Percentiles rank a stretch among this genome's conserved stretches.
Evolutionary conservation across 176 grass and related monocot genomes (phyloP).

Genomic region (Oryza australiensis): DNA sequence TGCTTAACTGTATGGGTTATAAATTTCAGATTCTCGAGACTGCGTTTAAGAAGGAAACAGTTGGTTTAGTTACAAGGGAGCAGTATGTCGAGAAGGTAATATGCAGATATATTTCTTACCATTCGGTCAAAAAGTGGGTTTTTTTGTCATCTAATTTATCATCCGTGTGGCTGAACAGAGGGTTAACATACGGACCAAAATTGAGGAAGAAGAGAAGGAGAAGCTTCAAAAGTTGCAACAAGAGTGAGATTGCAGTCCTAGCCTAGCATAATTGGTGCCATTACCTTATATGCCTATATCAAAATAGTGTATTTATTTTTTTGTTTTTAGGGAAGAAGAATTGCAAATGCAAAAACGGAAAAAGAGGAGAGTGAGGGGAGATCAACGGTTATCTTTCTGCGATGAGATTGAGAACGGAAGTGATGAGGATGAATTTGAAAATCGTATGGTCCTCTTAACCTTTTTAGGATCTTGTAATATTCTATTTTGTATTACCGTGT

Average conservation of each 20-base stretch:
- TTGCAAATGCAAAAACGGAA: constrained; percentile 92
- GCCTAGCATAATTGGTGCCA: neutral
- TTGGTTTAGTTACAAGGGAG: constrained; percentile 96
- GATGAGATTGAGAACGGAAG: constrained; percentile 87
- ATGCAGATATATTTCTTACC: neutral
- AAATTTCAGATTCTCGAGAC: constrained; percentile 88
- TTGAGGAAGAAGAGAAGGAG: constrained; percentile 98
- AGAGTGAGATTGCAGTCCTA: constrained; percentile 50
- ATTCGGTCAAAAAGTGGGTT: neutral
- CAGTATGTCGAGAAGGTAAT: constrained; percentile 99
- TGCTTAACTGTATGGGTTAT: neutral
- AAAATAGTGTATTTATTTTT: constrained; percentile 20
- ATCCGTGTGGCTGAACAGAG: constrained; percentile 44
- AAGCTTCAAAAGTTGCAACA: constrained; percentile 96
- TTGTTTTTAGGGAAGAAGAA: constrained; percentile 80
- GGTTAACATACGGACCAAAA: constrained; percentile 90
- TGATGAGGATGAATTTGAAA: constrained; percentile 84
- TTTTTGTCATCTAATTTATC: neutral
- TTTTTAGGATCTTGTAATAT: constrained; percentile 20
- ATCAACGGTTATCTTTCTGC: constrained; percentile 78
- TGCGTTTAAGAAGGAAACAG: constrained; percentile 98
- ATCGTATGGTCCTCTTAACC: constrained; percentile 46
- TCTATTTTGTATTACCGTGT: neutral
- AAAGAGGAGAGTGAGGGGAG: constrained; percentile 87
- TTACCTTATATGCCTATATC: neutral